Conservation (phyloP, 202 grass and related monocot genomes). For the Eragrostis tef region DNA sequence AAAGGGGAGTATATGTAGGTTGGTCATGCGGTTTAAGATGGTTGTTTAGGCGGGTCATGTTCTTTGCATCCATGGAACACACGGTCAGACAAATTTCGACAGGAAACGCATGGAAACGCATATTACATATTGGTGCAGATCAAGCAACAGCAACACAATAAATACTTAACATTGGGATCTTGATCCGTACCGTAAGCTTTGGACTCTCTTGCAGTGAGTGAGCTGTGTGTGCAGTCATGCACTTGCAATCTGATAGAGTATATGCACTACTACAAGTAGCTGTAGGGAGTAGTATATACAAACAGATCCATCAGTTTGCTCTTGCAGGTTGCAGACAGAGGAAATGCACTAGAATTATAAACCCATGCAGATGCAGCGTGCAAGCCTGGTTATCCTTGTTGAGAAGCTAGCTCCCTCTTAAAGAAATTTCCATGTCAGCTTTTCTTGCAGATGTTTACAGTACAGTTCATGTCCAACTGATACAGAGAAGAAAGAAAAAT, state of each 20-base stretch:
- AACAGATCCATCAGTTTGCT: slow-evolving; percentile 25
- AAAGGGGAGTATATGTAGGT: neutral
- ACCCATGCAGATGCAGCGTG: slow-evolving; percentile 20
- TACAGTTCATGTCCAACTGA: slow-evolving; percentile 8
- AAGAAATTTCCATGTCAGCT: slow-evolving; percentile 37
- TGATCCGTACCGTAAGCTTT: slow-evolving; percentile 15
- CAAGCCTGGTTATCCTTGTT: slow-evolving; percentile 1
- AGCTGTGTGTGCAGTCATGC: slow-evolving; percentile 38
- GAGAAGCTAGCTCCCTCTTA: neutral
- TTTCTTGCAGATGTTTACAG: slow-evolving; percentile 29
- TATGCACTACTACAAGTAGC: slow-evolving; percentile 30
- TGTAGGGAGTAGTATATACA: slow-evolving; percentile 7
- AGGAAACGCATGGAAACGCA: neutral
- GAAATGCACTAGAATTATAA: slow-evolving; percentile 40
- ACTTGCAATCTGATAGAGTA: slow-evolving; percentile 8
- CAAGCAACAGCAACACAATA: slow-evolving; percentile 21
- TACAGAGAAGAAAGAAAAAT: neutral
- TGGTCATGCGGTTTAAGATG: slow-evolving; percentile 31
- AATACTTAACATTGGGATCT: slow-evolving; percentile 38
- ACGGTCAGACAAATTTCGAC: slow-evolving; percentile 4
- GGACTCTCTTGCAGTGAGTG: slow-evolving; percentile 23
- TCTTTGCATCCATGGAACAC: slow-evolving; percentile 19
- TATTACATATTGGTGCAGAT: slow-evolving; percentile 19
- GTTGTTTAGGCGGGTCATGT: slow-evolving; percentile 39
- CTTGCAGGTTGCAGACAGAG: slow-evolving; percentile 40